A percentile compares a stretch with the other conserved stretches of the same genome.
Evolutionary conservation across 805 yeast species (phyloP).

Genomic region (Saturnispora saitoi): DNA sequence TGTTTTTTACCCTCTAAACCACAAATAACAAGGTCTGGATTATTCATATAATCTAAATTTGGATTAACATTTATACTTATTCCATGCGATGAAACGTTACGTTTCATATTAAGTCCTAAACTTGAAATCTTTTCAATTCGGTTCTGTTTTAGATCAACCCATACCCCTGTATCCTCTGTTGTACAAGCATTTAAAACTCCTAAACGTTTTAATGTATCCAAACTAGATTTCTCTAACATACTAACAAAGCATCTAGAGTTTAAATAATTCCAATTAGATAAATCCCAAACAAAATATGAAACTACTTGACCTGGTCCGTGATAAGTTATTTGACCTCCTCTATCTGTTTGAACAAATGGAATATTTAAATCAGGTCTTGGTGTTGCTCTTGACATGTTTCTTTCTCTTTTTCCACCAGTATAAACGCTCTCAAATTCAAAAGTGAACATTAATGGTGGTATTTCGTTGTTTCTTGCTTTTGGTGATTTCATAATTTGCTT

Average conservation of each 20-base stretch:
- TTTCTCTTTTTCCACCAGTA: conserved; percentile 86
- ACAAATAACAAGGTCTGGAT: conserved; percentile 63
- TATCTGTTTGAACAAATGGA: conserved; percentile 60
- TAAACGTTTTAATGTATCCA: conserved; percentile 24
- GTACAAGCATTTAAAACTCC: conserved; percentile 36
- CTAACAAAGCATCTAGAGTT: conserved; percentile 46
- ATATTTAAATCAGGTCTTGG: conserved; percentile 27
- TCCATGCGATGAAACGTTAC: conserved; percentile 86
- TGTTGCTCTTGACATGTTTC: conserved; percentile 16
- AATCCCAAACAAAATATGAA: conserved; percentile 69
- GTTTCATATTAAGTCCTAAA: conserved; percentile 77
- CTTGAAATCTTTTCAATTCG: conserved; percentile 65
- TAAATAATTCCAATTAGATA: conserved; percentile 46
- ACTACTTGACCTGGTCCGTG: conserved; percentile 96
- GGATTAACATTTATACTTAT: conserved; percentile 72
- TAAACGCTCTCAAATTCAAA: conserved; percentile 82
- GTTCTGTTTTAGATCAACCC: conserved; percentile 37
- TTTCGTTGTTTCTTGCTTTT: conserved; percentile 31
- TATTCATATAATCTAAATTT: conserved; percentile 61
- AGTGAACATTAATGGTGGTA: conserved; percentile 59
- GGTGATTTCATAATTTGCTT: conserved; percentile 20
- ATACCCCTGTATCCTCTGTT: conserved; percentile 80
- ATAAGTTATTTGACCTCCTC: conserved; percentile 96
- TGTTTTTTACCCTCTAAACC: conserved; percentile 64
- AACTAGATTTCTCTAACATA: conserved; percentile 30